Conservation (phyloP, 1,139 yeast species). For the Yamadazyma epiphylla region DNA sequence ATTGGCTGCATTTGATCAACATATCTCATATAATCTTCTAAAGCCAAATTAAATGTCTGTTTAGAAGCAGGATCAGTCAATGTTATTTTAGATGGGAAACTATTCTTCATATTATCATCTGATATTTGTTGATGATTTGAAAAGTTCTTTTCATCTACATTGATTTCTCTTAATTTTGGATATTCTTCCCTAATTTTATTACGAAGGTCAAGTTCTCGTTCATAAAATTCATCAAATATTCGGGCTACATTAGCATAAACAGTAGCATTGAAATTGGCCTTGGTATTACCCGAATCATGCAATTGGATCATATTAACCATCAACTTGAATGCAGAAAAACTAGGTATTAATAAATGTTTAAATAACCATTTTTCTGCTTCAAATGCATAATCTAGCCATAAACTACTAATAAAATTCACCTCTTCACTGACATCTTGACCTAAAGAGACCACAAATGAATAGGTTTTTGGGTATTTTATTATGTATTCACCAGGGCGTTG, state of each 20-base stretch:
- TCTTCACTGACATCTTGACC: slow-evolving; percentile 57
- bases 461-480: slow-evolving; percentile 53
- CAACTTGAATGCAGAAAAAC: slow-evolving; percentile 46
- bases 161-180: slow-evolving; percentile 27
- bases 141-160: slow-evolving; percentile 28
- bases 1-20: slow-evolving; percentile 9
- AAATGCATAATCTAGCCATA: slow-evolving; percentile 52
- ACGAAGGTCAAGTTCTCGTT: slow-evolving; percentile 41
- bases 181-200: slow-evolving; percentile 25
- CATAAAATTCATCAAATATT: slow-evolving; percentile 25
- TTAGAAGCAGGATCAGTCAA: slow-evolving; percentile 25
- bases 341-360: slow-evolving; percentile 47
- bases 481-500: slow-evolving; percentile 63
- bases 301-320: slow-evolving; percentile 44
- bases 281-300: slow-evolving; percentile 27
- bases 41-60: slow-evolving; percentile 38
- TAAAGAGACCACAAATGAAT: slow-evolving; percentile 45
- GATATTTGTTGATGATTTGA: slow-evolving; percentile 37
- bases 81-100: slow-evolving; percentile 53
- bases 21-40: slow-evolving; percentile 37
- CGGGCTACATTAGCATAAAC: slow-evolving; percentile 27
- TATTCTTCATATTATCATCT: slow-evolving; percentile 46
- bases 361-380: slow-evolving; percentile 53
- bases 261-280: slow-evolving; percentile 25
- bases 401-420: slow-evolving; percentile 51